Evolutionary conservation across 768 basidiomycete species (phyloP).

Genomic region (Pholiota microspora): DNA sequence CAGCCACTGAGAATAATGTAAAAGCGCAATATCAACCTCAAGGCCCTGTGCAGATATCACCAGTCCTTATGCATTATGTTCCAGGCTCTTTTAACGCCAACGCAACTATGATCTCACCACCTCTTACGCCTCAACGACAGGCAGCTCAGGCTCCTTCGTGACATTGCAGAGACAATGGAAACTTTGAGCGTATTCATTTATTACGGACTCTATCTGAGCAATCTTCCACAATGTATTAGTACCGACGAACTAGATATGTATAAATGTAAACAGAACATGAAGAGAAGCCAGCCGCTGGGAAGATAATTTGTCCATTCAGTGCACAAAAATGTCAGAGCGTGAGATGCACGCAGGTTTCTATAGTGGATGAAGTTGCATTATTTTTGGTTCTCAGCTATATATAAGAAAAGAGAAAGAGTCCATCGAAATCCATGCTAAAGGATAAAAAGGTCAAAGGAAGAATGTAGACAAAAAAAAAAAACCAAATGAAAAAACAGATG

Average conservation of each 20-base stretch:
- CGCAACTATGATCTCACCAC: slow-evolving; percentile 20
- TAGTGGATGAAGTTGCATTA: neutral
- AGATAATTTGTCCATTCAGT: no score
- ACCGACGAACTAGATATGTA: neutral
- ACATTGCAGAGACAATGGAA: neutral
- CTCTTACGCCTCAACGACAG: slow-evolving; percentile 21
- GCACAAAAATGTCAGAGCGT: no score
- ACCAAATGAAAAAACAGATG: neutral
- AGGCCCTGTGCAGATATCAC: slow-evolving; percentile 14
- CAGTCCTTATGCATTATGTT: slow-evolving; percentile 20
- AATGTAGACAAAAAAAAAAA: neutral
- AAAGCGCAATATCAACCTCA: slow-evolving; percentile 4
- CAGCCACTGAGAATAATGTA: neutral
- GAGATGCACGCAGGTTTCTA: no score
- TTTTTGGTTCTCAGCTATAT: slow-evolving; percentile 3
- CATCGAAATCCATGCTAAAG: slow-evolving; percentile 1
- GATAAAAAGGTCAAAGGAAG: neutral
- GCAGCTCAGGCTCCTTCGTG: neutral
- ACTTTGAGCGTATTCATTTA: neutral
- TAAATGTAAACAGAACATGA: neutral
- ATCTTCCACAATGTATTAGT: neutral
- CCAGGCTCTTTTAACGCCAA: slow-evolving; percentile 14
- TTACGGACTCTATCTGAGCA: neutral
- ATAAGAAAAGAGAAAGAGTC: neutral
- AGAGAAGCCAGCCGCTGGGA: no score